Evolutionary conservation across 345 rosid genomes (phyloP), one percentile per base, ranked within the genome.

Genomic region (Boechera divaricarpa): DNA sequence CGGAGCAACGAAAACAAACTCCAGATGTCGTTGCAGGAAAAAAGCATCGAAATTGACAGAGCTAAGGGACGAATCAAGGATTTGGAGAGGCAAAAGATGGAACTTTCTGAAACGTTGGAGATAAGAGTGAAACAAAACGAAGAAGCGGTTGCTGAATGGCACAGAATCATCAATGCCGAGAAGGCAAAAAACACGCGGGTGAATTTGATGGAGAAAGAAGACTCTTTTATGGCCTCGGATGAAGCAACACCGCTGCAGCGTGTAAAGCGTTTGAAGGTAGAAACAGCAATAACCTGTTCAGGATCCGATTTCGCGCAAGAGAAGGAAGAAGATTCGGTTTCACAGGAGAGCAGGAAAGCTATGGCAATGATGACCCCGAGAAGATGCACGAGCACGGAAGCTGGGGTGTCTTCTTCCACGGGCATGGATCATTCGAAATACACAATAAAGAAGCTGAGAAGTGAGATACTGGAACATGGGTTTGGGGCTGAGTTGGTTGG

Each of bases 401-500:
- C 31, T 41, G 61, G 69, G 42, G 44, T 36, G 18, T 60, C 78
- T 51, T 79, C 78, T 36, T 75, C 78, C 3, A 70, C 42, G 26
- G 60, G 78, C 5, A 65, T 10, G 48, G 67, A 77, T 56, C 83
- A 80, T 60, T 64, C 70, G 13, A 82, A 71, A 42, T 84, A 80
- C 54, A 82, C 86, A 0, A 59, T 84, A 63, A 29, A 57, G 78
- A 82, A 74, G 67, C 70, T 86, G 53, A 77, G 80, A 55, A 74
- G 52, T 36, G 83, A 82, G 75, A 85, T 86, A 33, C 45, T 53
- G 12, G 60, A 73, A 38, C 79, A 64, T 18, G 84, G 87, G 32
- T 86, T 82, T 45, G 83, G 81, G 26, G 72, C 68, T 3, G 82
- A 84, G 75, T 63, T 86, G 59, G 83, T 70, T 36, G 76, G 67